A percentile compares a stretch with the other conserved stretches of the same genome.
Evolutionary conservation across 176 grass and related monocot genomes (phyloP).

Genomic region (Secale cereale): DNA sequence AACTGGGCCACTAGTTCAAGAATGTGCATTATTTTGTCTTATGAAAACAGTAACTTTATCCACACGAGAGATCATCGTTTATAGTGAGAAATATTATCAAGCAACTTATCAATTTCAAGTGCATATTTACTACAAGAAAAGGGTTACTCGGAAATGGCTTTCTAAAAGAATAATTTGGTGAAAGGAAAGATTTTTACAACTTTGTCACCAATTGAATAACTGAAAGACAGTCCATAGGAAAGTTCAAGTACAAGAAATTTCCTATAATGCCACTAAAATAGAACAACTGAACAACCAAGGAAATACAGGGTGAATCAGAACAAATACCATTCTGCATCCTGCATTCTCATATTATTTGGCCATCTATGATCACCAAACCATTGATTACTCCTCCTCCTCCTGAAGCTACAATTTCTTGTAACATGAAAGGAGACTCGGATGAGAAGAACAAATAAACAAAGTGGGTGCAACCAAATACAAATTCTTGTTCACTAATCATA

Average conservation of each 20-base stretch:
- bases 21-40: constrained; percentile 1
- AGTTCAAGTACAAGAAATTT: background rate
- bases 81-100: constrained; percentile 1
- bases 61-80: background rate
- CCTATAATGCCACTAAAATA: background rate
- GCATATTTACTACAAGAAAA: background rate
- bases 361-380: constrained; percentile 64
- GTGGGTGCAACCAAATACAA: background rate
- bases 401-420: constrained; percentile 74
- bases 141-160: background rate
- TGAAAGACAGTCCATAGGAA: constrained; percentile 8
- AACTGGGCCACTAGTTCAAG: background rate
- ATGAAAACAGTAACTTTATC: background rate
- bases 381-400: constrained; percentile 85
- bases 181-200: background rate
- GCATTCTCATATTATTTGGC: constrained; percentile 56
- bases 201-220: background rate
- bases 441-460: background rate
- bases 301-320: background rate
- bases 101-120: background rate
- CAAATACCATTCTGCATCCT: constrained; percentile 33
- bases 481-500: constrained; percentile 3
- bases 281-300: background rate
- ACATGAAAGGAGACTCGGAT: constrained; percentile 20
- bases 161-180: background rate